phyloP scores from a whole-genome alignment of 495 filamentous ascomycete genomes.

The Cudoniella acicularis region DNA sequence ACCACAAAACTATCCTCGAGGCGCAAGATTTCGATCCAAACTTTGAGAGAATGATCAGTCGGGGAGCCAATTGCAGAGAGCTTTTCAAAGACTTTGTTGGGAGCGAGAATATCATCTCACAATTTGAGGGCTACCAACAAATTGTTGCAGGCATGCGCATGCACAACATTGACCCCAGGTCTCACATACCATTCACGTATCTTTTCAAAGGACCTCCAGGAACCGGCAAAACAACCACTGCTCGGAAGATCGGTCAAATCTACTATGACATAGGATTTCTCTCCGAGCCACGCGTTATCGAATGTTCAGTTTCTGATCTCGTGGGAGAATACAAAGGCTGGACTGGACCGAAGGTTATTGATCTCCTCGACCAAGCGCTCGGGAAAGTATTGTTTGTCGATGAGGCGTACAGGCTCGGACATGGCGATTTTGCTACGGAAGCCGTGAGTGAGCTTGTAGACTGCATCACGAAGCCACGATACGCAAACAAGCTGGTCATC shows the following conservation, averaged over 20 bases:
- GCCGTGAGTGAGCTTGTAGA: slow-evolving; percentile 64
- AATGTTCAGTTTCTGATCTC: slow-evolving; percentile 38
- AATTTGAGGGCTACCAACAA: slow-evolving; percentile 58
- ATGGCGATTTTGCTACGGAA: slow-evolving; percentile 50
- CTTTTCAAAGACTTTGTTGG: slow-evolving; percentile 65
- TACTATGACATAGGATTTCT: slow-evolving; percentile 45
- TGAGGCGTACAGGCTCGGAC: slow-evolving; percentile 55
- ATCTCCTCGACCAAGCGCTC: slow-evolving; percentile 49
- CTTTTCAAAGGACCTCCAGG: slow-evolving; percentile 60
- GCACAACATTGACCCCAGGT: slow-evolving; percentile 51
- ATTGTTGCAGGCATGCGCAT: slow-evolving; percentile 45
- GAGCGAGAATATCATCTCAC: slow-evolving; percentile 53
- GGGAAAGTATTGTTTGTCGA: slow-evolving; percentile 62
- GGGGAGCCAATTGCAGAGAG: slow-evolving; percentile 44
- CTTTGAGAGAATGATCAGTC: slow-evolving; percentile 50
- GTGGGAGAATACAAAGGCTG: slow-evolving; percentile 50
- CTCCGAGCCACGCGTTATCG: slow-evolving; percentile 29
- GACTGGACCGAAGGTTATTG: slow-evolving; percentile 57
- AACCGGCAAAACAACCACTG: slow-evolving; percentile 47
- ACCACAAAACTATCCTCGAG: slow-evolving; percentile 36
- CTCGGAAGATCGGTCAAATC: slow-evolving; percentile 38
- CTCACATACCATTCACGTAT: slow-evolving; percentile 56
- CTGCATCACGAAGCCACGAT: slow-evolving; percentile 56
- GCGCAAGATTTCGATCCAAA: slow-evolving; percentile 66
- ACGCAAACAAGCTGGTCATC: slow-evolving; percentile 59